Evolutionary conservation across 2,329 filamentous ascomycete species (phyloP), one percentile per base, ranked within the genome.

Genomic region (Coniella vitis): DNA sequence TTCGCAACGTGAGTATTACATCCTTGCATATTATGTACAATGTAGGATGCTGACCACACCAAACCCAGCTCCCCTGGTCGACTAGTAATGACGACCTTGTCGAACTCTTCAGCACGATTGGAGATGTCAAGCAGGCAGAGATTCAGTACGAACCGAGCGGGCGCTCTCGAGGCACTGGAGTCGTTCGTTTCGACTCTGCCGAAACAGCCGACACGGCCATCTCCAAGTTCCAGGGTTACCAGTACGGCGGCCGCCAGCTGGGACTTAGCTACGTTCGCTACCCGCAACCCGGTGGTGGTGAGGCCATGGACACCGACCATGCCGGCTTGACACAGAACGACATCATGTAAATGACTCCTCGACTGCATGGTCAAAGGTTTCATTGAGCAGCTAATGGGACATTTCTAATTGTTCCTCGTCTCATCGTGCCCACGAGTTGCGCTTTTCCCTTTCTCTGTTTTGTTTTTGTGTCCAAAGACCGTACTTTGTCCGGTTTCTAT

Each of bases 71-170:
- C 55, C 93, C 93, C 12, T 98, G 93, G 93, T 97, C 93, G 22
- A 98, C 93, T 14, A 96, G 90, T 73, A 97, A 98, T 63, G 93
- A 98, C 55, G 93, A 98, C 67, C 75, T 98, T 21, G 82, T 97
- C 49, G 93, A 98, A 65, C 78, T 98, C 17, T 98, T 98, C 74
- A 90, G 87, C 16, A 98, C 93, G 10, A 98, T 98, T 62, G 93
- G 93, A 56, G 95, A 95, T 67, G 93, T 98, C 52, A 90, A 96
- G 61, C 90, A 93, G 61, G 93, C 93, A n/a, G 93, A 98, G 70
- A 97, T 98, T 49, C 93, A 98, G 69, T 97, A 98, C 63, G 93
- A 98, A 67, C 86, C 88, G 4, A 97, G 94, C 61, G 93, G 93
- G 39, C 87, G 93, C 60, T 98, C 93, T 52, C 86, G 90, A 56